Evolutionary conservation across 495 filamentous ascomycete species (phyloP).

Genomic region (Tuber microsphaerosporum): DNA sequence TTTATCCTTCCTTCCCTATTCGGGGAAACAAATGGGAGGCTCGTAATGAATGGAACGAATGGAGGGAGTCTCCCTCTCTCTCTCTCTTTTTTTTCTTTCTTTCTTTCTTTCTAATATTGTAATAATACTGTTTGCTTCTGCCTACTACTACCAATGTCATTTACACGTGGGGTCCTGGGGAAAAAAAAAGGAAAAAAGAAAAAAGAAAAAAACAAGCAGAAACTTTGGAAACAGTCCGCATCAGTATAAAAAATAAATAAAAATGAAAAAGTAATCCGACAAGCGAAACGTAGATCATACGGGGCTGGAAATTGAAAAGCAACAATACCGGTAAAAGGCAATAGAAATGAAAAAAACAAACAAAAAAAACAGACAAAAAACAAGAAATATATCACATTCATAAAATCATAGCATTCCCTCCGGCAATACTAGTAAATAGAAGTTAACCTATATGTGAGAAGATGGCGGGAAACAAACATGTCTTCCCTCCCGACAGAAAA

Average conservation of each 20-base stretch:
- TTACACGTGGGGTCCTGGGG: not conserved
- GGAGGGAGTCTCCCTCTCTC: not conserved
- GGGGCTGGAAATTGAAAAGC: conserved; percentile 1
- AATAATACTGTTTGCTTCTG: not conserved
- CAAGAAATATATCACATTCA: conserved; percentile 14
- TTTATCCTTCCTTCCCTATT: not conserved
- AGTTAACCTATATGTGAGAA: conserved; percentile 1
- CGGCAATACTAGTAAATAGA: not conserved
- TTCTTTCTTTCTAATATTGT: not conserved
- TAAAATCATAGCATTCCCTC: conserved; percentile 12
- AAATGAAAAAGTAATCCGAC: not conserved
- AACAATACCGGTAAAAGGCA: not conserved
- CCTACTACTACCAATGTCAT: not conserved
- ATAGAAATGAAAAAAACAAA: too few relatives aligned
- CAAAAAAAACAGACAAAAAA: conserved; percentile 3
- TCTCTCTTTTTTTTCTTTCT: not conserved
- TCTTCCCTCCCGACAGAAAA: not conserved
- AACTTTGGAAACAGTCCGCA: conserved; percentile 16
- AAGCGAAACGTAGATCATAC: not conserved
- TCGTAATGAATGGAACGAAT: not conserved
- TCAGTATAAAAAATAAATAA: not conserved
- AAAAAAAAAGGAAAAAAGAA: not conserved
- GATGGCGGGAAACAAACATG: not conserved
- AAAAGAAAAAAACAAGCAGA: conserved; percentile 21
- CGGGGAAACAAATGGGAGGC: not conserved